These are phyloP conservation scores for Psidium guajava DNA, from an alignment of 345 rosid genomes.

Conservation along the genomic window DNA sequence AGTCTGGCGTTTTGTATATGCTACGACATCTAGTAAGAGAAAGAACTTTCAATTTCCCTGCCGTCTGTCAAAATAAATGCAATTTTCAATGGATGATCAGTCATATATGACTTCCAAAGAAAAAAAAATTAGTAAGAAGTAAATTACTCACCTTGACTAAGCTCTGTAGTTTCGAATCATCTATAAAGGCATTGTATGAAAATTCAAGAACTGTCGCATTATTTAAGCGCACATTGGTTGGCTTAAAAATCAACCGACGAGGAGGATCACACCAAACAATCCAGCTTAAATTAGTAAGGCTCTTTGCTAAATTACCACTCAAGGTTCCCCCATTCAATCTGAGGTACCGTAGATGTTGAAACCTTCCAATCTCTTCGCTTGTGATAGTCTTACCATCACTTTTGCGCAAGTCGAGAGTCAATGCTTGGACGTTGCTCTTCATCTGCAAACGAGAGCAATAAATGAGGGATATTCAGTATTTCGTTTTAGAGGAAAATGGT, in stretches of 20 bases:
- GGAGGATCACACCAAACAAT: neutral
- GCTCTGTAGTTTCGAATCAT: neutral
- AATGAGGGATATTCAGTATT: neutral
- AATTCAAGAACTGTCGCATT: neutral
- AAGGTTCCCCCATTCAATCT: neutral
- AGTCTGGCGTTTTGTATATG: accelerated
- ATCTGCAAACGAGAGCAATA: neutral
- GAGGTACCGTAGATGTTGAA: neutral
- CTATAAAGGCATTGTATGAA: accelerated
- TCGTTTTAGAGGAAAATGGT: neutral
- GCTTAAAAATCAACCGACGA: neutral
- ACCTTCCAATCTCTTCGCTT: neutral
- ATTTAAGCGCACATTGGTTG: neutral
- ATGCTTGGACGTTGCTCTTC: neutral
- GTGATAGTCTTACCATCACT: neutral
- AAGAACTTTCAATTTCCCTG: neutral
- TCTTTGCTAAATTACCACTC: neutral
- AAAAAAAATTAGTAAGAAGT: neutral
- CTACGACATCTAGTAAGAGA: accelerated
- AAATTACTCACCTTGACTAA: neutral
- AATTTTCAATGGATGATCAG: neutral
- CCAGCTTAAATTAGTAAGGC: neutral
- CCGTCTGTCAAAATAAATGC: neutral
- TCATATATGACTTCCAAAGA: neutral
- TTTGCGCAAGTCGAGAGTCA: neutral